Base-by-base conservation (phyloP, 768 basidiomycete species). In the Trametes sanguinea region DNA sequence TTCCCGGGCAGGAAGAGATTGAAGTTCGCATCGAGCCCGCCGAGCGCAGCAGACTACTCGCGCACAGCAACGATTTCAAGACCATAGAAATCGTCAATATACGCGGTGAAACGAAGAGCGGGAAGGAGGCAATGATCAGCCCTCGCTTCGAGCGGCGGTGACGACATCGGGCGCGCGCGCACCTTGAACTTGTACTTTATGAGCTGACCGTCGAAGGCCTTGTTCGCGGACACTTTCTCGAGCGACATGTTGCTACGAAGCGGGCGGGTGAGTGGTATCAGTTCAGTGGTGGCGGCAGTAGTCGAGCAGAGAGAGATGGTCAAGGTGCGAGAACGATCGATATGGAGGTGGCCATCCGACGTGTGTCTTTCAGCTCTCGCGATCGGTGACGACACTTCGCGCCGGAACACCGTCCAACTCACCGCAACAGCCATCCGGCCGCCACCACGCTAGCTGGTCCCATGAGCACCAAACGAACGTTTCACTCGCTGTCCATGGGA, bases 121-220 rank as follows among this genome's bases (percentile, higher is more conserved):
- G 32, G n/a, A 27, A 16, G n/a, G 39, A 37, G 32, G 16, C 32
- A 30, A 54, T 33, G 52, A 45, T 61, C 52, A 55, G 57, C 45
- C 42, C 59, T 51, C 5, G 22, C 11, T 44, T 57, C 42, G 43
- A 46, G 37, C 51, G 42, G 61, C 33, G 47, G 43, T 52, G 53
- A 58, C 57, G 57, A 32, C 57, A 58, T 55, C 48, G 22, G 48
- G 32, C 57, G 66, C 60, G 68, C 16, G 69, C 71, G 75, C 65
- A 84, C 92, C 80, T 85, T 89, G 80, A 89, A 92, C 76, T 85
- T 90, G 80, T 93, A 98, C 74, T 98, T 98, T 62, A 77, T 82
- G 59, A 98, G 73, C 57, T 84, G 82, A 27, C 96, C 97, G 60
- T 83, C 88, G 64, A 89, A 96, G 10, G 85, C 81, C 74, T 89